A percentile compares a stretch with the other conserved stretches of the same genome.
Conservation (phyloP, 2,329 filamentous ascomycete genomes). For the Fusarium goolgardi region DNA sequence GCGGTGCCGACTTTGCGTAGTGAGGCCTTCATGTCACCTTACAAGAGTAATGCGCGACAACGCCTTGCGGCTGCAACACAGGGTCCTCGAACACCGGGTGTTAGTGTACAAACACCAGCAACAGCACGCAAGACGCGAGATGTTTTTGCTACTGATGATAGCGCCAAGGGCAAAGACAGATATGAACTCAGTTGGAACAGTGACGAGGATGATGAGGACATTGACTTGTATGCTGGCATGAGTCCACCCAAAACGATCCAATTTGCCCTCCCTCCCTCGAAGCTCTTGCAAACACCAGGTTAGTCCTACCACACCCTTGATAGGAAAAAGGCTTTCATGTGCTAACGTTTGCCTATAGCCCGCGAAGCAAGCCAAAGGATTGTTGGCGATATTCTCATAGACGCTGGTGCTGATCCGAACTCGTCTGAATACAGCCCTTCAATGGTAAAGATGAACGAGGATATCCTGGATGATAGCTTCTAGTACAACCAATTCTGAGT, state of each 20-base stretch:
- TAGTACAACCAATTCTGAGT: conserved; percentile 45
- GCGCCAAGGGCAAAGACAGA: conserved; percentile 49
- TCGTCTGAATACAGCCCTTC: conserved; percentile 71
- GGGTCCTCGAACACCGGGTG: conserved; percentile 78
- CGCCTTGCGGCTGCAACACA: conserved; percentile 57
- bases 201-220: conserved; percentile 75
- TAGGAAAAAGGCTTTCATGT: no score
- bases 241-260: conserved; percentile 95
- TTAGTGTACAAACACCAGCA: conserved; percentile 84
- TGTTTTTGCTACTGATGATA: conserved; percentile 55
- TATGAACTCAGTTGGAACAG: conserved; percentile 79
- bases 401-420: conserved; percentile 73
- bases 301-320: conserved; percentile 45
- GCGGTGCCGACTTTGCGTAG: conserved; percentile 84
- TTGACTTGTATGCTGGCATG: conserved; percentile 73
- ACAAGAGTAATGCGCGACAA: conserved; percentile 60
- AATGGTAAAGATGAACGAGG: conserved; percentile 72
- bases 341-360: conserved; percentile 58
- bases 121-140: conserved; percentile 63
- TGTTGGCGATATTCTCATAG: conserved; percentile 81
- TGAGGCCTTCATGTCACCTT: conserved; percentile 85
- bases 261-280: conserved; percentile 81
- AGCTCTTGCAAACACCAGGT: conserved; percentile 84
- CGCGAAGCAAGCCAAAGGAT: conserved; percentile 84
- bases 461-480: conserved; percentile 72